Base-by-base conservation (phyloP, 2,329 filamentous ascomycete species). In the Hypoxylon sp. region DNA sequence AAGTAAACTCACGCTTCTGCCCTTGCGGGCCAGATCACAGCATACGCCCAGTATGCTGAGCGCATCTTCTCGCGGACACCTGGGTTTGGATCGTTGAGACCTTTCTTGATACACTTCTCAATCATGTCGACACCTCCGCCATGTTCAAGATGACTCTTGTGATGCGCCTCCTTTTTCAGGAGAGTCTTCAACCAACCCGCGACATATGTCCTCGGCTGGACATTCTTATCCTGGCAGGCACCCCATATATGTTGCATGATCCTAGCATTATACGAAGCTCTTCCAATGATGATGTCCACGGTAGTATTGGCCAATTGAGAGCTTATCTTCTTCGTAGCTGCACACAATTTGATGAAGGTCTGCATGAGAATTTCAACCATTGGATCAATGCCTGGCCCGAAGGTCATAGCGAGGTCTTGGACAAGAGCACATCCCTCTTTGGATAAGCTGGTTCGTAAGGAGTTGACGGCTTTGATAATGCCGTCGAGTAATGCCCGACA, bases 321-420 rank as follows among this genome's bases (percentile, higher is more conserved):
- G 63, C 89, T 90, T 73, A 99, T 97, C 80, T 97, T 97, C 81
- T 99, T 99, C 52, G 95, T 97, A 24, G 90, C 91, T 9, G 91
- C 93, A 72, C 92, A 94, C 70, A 98, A 88, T 81, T 97, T 98
- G 82, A 98, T 90, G 74, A 98, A 89, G 29, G 89, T 91, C 76
- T 97, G 94, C 81, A 98, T 88, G 22, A 98, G 85, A 55, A 98
- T 88, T 80, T 98, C 95, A 6, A 96, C 91, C 90, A 97, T 92
- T 10, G 91, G 88, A 75, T 98, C 95, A 75, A 98, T 90, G 44
- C 87, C 91, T 1, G 93, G 86, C 0, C 94, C 94, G 50, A 93
- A 90, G 8, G 87, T 89, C 72, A 86, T 88, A 17, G 94, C 94
- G 29, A 97, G 84, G 71, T 98, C 95, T 78, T 98, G 94, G 31